phyloP scores from a whole-genome alignment of 169 alveolate genomes.

The Babesia sp. region DNA sequence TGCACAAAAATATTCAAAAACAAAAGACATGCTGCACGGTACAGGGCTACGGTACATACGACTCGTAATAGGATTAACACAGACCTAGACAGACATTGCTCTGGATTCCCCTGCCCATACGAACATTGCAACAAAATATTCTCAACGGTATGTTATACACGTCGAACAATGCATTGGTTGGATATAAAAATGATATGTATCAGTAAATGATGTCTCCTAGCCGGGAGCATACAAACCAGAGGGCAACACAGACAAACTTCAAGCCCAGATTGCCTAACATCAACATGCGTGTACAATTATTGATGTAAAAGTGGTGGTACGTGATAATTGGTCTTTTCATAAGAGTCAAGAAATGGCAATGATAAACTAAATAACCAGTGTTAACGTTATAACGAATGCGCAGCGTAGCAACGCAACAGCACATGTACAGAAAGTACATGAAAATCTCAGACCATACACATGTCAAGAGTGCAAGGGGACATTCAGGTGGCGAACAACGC shows the following conservation, averaged over 20 bases:
- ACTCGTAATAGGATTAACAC: too few species aligned
- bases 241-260: too few species aligned
- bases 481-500: conserved; percentile 33
- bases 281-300: too few species aligned
- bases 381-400: not conserved
- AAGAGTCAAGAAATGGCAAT: too few species aligned
- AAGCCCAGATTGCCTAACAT: too few species aligned
- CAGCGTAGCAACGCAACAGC: conserved; percentile 45
- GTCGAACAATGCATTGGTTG: not conserved
- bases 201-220: too few species aligned
- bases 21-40: not conserved
- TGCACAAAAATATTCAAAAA: not conserved
- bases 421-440: conserved; percentile 41
- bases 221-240: too few species aligned
- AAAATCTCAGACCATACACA: not conserved
- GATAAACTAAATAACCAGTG: not conserved
- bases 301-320: too few species aligned
- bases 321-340: too few species aligned
- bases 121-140: conserved; percentile 55
- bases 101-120: conserved; percentile 38
- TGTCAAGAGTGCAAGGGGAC: conserved; percentile 49
- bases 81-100: not conserved
- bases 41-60: not conserved
- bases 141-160: conserved; percentile 38
- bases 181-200: not conserved